These are phyloP conservation scores for Penicillium lividum DNA, from an alignment of 495 filamentous ascomycete genomes.

Conservation along the genomic window DNA sequence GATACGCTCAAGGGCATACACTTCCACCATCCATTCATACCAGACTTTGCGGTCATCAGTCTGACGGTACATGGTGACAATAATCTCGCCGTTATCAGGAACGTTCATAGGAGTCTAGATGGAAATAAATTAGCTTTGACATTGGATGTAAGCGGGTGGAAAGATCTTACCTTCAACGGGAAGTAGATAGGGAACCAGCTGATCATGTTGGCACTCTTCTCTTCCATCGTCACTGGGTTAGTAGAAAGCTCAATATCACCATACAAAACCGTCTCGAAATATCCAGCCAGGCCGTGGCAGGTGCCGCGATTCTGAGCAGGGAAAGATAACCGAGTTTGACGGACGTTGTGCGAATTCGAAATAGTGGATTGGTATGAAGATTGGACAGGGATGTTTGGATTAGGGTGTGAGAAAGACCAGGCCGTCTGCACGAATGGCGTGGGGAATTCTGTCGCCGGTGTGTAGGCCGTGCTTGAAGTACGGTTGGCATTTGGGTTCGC, in stretches of 20 bases:
- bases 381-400: constrained; percentile 41
- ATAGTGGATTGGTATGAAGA: constrained; percentile 35
- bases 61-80: constrained; percentile 90
- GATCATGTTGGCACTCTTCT: constrained; percentile 94
- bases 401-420: constrained; percentile 53
- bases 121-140: background rate
- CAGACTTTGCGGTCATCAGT: constrained; percentile 95
- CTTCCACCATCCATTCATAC: constrained; percentile 98
- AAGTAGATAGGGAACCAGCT: constrained; percentile 99
- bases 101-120: constrained; percentile 80
- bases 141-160: background rate
- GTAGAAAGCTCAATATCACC: constrained; percentile 83
- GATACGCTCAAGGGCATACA: constrained; percentile 56
- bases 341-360: constrained; percentile 84
- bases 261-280: constrained; percentile 94
- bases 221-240: constrained; percentile 86
- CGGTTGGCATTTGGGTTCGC: constrained; percentile 22
- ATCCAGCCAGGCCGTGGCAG: constrained; percentile 88
- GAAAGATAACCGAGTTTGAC: constrained; percentile 74
- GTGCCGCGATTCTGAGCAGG: constrained; percentile 72
- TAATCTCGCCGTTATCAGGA: constrained; percentile 78
- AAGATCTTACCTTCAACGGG: constrained; percentile 74
- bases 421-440: constrained; percentile 44
- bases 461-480: constrained; percentile 32
- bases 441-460: constrained; percentile 32